Evolutionary conservation across 768 basidiomycete genomes (phyloP).

Genomic region (Lyophyllum decastes): DNA sequence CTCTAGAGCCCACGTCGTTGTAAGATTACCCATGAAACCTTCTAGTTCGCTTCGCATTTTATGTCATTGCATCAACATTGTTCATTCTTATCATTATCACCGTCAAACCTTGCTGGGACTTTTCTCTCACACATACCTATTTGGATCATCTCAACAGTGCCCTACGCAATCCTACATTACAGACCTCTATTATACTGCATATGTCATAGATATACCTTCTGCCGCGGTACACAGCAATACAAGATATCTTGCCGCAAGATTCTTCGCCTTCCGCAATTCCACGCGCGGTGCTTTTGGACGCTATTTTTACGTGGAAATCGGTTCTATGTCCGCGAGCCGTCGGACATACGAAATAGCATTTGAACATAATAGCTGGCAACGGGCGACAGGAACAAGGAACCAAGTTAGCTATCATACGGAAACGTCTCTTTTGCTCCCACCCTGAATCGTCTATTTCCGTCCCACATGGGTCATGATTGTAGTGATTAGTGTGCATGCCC

Average conservation of each 20-base stretch:
- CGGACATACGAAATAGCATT: not conserved
- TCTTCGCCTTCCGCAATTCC: not conserved
- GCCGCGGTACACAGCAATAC: not conserved
- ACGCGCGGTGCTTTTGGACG: not conserved
- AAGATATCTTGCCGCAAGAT: not conserved
- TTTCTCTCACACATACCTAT: not conserved
- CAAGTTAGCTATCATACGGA: not conserved
- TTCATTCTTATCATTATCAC: not conserved
- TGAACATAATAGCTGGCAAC: not conserved
- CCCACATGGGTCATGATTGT: no score
- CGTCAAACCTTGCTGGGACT: not conserved
- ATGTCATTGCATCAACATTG: not conserved
- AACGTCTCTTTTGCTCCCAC: not conserved
- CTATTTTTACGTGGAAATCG: not conserved
- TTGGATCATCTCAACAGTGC: not conserved
- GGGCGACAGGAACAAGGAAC: not conserved
- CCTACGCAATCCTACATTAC: not conserved
- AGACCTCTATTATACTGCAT: not conserved
- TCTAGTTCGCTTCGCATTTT: not conserved
- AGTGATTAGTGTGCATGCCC: not conserved
- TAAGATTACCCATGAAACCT: not conserved
- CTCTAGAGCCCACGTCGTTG: slow-evolving; percentile 52
- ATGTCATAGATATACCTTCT: not conserved
- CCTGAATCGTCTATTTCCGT: not conserved
- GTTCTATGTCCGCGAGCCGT: not conserved